Evolutionary conservation across 495 filamentous ascomycete genomes (phyloP), one percentile per base, ranked within the genome.

Genomic region (Lentithecium fluviatile): DNA sequence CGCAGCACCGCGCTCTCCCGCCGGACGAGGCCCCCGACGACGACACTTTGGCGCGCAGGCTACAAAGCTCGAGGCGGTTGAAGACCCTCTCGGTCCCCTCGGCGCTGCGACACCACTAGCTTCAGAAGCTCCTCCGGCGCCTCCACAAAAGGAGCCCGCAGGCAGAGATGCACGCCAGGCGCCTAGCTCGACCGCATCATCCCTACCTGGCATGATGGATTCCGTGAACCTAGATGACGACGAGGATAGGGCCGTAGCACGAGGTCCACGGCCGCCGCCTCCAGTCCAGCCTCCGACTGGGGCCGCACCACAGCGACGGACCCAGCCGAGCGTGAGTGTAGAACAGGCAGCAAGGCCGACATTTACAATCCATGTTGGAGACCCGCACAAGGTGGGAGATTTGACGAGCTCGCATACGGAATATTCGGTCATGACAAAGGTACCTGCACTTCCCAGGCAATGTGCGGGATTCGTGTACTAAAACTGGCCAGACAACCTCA

Each of bases 361-460:
- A 25, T 97, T 97, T 72, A 79, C 89, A n/a, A 96, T 98, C 62
- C 83, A 80, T 1, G 94, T 98, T 12, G 94, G 94, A 43, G 94
- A 98, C 78, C 95, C 95, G 38, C 90, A 96, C 73, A 98, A 97
- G 74, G 92, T 98, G 56, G 95, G 94, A 43, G 94, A 97, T 75
- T 75, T 97, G 70, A 96, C 95, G 12, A 95, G 88, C 69, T 95
- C 91, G 62, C 94, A 98, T 75, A 98, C 94, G 67, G 95, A 96
- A 21, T 98, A 98, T 74, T 88, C 91, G 64, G 93, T 98, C 42
- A 80, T 87, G 69, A 98, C 94, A 32, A 94, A 88, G 86, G 91
- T 96, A 83, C 58, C 69, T 60, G 8, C 24, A 51, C 38, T 26
- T 19, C 15, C 29, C 29, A 32, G 29, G 29, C 29, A 32, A 32